phyloP scores from a whole-genome alignment of 345 rosid species.

The Populus simonii region DNA sequence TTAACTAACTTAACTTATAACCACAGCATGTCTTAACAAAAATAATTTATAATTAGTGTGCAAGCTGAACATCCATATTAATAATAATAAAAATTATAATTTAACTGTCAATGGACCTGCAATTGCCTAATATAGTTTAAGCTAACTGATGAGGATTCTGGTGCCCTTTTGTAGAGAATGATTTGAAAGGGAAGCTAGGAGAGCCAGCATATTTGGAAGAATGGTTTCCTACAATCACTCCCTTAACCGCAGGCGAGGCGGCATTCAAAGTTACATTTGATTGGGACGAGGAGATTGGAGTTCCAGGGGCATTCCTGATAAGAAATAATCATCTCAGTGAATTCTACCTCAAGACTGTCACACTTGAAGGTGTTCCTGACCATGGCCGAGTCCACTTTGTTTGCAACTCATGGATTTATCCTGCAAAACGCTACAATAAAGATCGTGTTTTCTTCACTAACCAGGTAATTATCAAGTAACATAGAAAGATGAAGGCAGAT shows the following conservation, averaged over 20 bases:
- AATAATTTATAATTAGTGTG: neutral
- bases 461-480: constrained; percentile 23
- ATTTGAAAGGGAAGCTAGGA: constrained; percentile 32
- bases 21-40: too few species aligned
- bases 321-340: constrained; percentile 40
- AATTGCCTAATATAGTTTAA: neutral
- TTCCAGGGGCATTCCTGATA: constrained; percentile 41
- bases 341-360: constrained; percentile 42
- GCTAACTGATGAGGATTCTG: constrained; percentile 15
- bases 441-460: constrained; percentile 43
- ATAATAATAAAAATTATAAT: neutral
- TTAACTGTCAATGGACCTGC: neutral
- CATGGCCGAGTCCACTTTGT: constrained; percentile 39
- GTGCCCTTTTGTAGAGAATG: constrained; percentile 24
- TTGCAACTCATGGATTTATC: constrained; percentile 56
- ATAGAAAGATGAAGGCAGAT: neutral
- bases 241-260: constrained; percentile 32
- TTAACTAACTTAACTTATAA: too few species aligned
- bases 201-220: constrained; percentile 31
- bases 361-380: constrained; percentile 42
- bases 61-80: too few species aligned
- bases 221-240: constrained; percentile 22
- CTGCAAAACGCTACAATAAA: constrained; percentile 26
- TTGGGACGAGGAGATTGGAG: constrained; percentile 33
- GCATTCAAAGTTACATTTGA: constrained; percentile 34